Evolutionary conservation across 2,329 filamentous ascomycete genomes (phyloP), one percentile per base, ranked within the genome.

Genomic region (Reticulascus tulasneorum): DNA sequence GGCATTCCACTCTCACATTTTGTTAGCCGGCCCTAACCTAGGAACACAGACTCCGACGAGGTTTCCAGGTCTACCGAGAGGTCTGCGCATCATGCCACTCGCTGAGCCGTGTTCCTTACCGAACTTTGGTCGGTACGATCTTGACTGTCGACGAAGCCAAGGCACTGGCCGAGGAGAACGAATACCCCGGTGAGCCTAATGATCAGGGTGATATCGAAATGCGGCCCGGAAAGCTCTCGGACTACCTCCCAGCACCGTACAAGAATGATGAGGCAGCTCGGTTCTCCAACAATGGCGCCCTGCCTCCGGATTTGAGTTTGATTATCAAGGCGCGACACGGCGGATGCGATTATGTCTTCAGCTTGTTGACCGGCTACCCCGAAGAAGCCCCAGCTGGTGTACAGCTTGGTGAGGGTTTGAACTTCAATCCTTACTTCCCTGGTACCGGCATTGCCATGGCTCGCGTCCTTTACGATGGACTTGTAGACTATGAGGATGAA

Each of bases 401-500:
- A 46, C 71, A 77, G 54, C 84, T 98, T 42, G 83, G 82, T 54
- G 80, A 82, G 45, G 93, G 93, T 58, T 82, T 98, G 69, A 96
- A 97, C 82, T 98, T 98, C 82, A 98, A 98, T 80, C 93, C 93
- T 44, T 98, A 96, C 78, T 98, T 98, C 83, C 93, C 93, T 40
- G 93, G 93, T 61, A 97, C 93, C 53, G 91, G 91, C 62, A 98
- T 98, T 64, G 93, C 86, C 57, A 98, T 98, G 93, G 91, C 84
- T 55, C 91, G 93, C 80, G 93, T 97, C 44, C 81, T 98, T 44
- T 98, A 94, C 71, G 93, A 98, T 53, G 93, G 88, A 47, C 73
- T 98, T 40, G 93, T 98, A 47, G 93, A 98, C 66, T 98, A 97
- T 71, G 93, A 98, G 64, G 93, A 98, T 52, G 89, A 79, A 47